Evolutionary conservation across 208 protist genomes (phyloP).

Genomic region (Porcisia hertigi): DNA sequence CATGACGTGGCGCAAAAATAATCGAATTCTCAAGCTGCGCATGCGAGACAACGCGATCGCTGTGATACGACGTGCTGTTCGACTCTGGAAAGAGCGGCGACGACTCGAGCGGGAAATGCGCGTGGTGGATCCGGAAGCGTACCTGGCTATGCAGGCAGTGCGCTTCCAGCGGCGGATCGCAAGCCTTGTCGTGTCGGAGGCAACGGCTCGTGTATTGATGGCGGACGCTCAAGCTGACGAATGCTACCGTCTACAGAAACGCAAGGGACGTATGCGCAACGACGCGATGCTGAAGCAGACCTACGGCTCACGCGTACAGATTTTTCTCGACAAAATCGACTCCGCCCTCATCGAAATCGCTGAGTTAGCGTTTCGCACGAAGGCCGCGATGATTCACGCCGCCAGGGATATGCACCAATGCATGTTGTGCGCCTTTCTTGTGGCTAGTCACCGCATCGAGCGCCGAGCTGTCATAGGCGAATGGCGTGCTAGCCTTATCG

Average conservation of each 20-base stretch:
- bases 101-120: conserved; percentile 30
- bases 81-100: conserved; percentile 51
- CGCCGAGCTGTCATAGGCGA: conserved; percentile 43
- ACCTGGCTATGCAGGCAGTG: conserved; percentile 32
- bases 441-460: conserved; percentile 38
- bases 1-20: conserved; percentile 56
- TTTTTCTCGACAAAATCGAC: conserved; percentile 47
- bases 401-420: conserved; percentile 16
- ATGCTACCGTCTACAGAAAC: conserved; percentile 39
- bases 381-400: conserved; percentile 21
- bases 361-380: conserved; percentile 34
- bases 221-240: conserved; percentile 50
- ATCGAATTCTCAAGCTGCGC: conserved; percentile 36
- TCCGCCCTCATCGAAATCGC: conserved; percentile 27
- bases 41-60: conserved; percentile 39
- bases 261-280: conserved; percentile 45
- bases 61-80: conserved; percentile 52
- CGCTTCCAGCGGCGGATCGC: conserved; percentile 38
- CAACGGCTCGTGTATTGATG: conserved; percentile 48
- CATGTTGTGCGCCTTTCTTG: conserved; percentile 25
- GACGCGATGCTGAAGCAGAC: conserved; percentile 58
- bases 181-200: conserved; percentile 45
- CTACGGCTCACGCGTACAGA: conserved; percentile 39
- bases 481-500: conserved; percentile 30
- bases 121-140: conserved; percentile 34